Percentiles rank a stretch among this genome's conserved stretches.
phyloP scores from a whole-genome alignment of 129 eudicot genomes.

The Ambrosia artemisiifolia region DNA sequence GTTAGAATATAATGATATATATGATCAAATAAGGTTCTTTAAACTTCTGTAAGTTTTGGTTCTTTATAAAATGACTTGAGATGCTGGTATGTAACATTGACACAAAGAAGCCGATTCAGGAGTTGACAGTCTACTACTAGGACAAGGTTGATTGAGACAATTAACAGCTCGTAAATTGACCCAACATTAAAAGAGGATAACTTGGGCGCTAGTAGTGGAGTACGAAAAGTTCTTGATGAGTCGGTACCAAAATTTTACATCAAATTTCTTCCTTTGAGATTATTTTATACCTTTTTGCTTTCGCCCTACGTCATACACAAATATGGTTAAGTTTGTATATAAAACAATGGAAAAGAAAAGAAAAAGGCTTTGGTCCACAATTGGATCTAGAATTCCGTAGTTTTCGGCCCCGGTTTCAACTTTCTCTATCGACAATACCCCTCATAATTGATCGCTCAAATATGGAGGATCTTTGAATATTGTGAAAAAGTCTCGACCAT shows the following conservation, averaged over 20 bases:
- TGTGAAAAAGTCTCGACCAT: not conserved
- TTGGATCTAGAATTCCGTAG: not conserved
- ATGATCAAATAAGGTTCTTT: conserved; percentile 11
- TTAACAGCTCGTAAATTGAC: no score
- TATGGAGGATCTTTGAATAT: not conserved
- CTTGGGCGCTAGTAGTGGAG: no score
- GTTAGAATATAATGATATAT: not conserved
- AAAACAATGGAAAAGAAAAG: not conserved
- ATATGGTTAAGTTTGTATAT: not conserved
- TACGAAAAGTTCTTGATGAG: no score
- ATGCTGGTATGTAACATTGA: not conserved
- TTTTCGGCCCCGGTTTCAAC: not conserved
- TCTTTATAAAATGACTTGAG: not conserved
- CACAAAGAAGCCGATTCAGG: no score
- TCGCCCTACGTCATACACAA: no score
- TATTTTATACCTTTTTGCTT: no score
- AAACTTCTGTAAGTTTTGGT: conserved; percentile 2
- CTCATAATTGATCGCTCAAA: not conserved
- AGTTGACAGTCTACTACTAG: no score
- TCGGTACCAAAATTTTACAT: no score
- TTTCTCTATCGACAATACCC: not conserved
- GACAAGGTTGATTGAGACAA: no score
- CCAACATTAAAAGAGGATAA: no score
- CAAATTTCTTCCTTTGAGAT: no score
- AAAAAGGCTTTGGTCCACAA: not conserved